Conservation (phyloP, 1,284 basidiomycete species). For the Apiotrichum sp. region DNA sequence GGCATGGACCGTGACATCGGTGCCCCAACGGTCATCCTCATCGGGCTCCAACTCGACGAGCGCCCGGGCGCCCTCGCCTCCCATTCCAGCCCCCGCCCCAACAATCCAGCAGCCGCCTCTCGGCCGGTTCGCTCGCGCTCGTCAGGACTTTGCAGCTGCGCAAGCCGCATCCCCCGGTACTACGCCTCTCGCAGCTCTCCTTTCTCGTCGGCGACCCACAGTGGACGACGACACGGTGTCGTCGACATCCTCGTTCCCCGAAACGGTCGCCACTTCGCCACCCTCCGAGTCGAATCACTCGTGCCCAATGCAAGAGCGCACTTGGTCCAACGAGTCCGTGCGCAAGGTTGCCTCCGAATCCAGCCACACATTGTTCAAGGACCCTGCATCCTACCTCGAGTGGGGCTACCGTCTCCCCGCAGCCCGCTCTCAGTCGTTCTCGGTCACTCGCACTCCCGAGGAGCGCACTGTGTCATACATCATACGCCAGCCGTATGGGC, state of each 20-base stretch:
- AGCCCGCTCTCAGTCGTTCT: conserved; percentile 17
- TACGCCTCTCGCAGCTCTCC: conserved; percentile 13
- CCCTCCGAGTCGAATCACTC: conserved; percentile 5
- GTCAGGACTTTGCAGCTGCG: conserved; percentile 20
- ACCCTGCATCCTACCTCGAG: conserved; percentile 13
- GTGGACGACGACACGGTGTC: conserved; percentile 18
- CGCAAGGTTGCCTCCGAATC: conserved; percentile 16
- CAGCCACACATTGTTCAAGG: conserved; percentile 9
- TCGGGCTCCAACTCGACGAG: conserved; percentile 5
- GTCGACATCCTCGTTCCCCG: conserved; percentile 4
- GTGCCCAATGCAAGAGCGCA: conserved; percentile 1
- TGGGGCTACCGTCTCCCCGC: conserved; percentile 16
- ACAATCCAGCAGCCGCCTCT: conserved; percentile 7
- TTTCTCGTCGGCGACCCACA: conserved; percentile 15
- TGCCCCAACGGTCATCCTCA: conserved; percentile 6
- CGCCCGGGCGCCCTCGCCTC: conserved; percentile 10
- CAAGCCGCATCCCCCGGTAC: conserved; percentile 15
- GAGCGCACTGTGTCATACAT: not conserved
- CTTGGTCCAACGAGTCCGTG: conserved; percentile 11
- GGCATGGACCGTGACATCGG: conserved; percentile 3
- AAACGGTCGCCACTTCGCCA: conserved; percentile 14
- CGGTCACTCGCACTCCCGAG: not conserved
- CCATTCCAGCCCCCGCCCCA: conserved; percentile 1
- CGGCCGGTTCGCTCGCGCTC: conserved; percentile 33
- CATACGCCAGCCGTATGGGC: conserved; percentile 74